Evolutionary conservation across 2,329 filamentous ascomycete species (phyloP), one percentile per base, ranked within the genome.

Genomic region (Xylariomycetidae sp.): DNA sequence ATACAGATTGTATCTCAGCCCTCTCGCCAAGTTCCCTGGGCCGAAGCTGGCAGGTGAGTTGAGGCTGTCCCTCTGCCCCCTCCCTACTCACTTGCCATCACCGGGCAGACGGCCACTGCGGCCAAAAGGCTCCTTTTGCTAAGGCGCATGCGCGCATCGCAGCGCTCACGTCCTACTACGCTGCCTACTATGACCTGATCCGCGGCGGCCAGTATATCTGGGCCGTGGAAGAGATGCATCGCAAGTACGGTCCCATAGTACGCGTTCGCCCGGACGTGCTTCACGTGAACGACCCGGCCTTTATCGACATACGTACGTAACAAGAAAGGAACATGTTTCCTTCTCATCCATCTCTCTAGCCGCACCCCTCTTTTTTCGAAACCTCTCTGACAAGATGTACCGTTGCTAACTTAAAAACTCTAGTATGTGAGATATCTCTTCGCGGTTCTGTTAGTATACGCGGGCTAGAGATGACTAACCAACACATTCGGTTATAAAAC

Each of bases 211-310:
- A 53, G 25, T 53, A 51, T 26, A 31, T 45, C 23, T 52, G 37
- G 36, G 38, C 41, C 11, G 33, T 50, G n/a, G 36, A 46, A 33
- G 46, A 49, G 22, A 46, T 49, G 44, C 53, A 56, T 30, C 39
- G 45, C 28, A 40, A 48, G 33, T 52, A 54, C 26, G 46, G 44
- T 13, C 48, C 51, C 16, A 45, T 56, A 12, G 42, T 54, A 10
- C 44, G 51, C 11, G 41, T 53, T 19, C 38, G 44, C 15, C 51
- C 50, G 9, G 38, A 49, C 27, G 51, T 56, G 22, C 32, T 61
- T 3, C 57, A 61, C 41, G 49, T 60, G 29, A 48, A 54, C 31
- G 56, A 58, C 33, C 44, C 49, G 18, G 37, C 36, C 14, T 53
- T 48, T 36, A 44, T 49, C 34, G 50, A 53, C 27, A n/a, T n/a